phyloP scores from a whole-genome alignment of 768 basidiomycete genomes.

The Naganishia randhawae region DNA sequence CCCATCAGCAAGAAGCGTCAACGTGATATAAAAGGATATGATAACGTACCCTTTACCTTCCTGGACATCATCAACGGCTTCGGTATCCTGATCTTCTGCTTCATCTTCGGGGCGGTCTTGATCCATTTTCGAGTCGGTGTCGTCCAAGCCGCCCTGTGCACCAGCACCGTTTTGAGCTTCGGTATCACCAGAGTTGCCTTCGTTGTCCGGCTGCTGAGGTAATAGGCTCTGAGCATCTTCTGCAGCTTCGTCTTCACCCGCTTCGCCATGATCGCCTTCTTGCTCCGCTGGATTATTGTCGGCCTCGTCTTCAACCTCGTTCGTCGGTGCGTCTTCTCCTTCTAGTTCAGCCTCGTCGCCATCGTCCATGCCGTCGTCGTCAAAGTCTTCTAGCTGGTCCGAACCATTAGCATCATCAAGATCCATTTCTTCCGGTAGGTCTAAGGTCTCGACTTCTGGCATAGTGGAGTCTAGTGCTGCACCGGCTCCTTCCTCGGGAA shows the following conservation, averaged over 20 bases:
- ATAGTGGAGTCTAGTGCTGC: constrained; percentile 46
- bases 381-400: constrained; percentile 41
- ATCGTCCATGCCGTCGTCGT: constrained; percentile 45
- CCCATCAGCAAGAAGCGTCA: neutral
- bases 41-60: constrained; percentile 9
- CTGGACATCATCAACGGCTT: constrained; percentile 9
- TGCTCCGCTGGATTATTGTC: constrained; percentile 35
- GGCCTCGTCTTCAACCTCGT: constrained; percentile 35
- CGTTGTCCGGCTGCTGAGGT: constrained; percentile 23
- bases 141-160: constrained; percentile 23
- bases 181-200: constrained; percentile 20
- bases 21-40: no score
- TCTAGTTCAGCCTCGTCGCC: constrained; percentile 42
- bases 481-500: constrained; percentile 31
- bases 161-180: constrained; percentile 24
- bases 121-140: constrained; percentile 26
- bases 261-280: constrained; percentile 49
- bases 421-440: constrained; percentile 83
- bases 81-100: constrained; percentile 50
- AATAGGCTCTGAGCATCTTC: constrained; percentile 32
- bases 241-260: constrained; percentile 35
- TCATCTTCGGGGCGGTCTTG: constrained; percentile 42
- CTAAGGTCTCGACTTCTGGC: constrained; percentile 74
- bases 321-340: constrained; percentile 13
- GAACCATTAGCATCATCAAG: constrained; percentile 52